These are phyloP conservation scores for Diutina pseudorugosa DNA, from an alignment of 1,139 yeast genomes.

Conservation along the genomic window DNA sequence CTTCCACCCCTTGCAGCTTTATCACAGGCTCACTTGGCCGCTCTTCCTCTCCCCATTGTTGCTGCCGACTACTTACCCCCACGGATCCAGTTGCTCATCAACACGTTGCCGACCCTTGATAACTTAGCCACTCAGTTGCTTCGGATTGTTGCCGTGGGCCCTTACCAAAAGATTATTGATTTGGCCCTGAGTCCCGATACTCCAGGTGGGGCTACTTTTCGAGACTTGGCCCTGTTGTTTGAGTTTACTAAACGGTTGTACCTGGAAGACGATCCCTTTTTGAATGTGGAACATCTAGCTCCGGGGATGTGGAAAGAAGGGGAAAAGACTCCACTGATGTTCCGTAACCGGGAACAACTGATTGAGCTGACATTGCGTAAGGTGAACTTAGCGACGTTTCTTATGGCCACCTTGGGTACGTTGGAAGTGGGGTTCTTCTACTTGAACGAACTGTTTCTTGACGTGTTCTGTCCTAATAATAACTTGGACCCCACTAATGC, in stretches of 20 bases:
- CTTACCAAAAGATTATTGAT: slow-evolving; percentile 63
- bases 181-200: slow-evolving; percentile 64
- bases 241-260: slow-evolving; percentile 59
- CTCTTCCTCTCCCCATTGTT: slow-evolving; percentile 43
- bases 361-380: slow-evolving; percentile 65
- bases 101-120: slow-evolving; percentile 62
- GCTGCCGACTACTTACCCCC: slow-evolving; percentile 49
- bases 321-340: slow-evolving; percentile 43
- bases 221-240: slow-evolving; percentile 60
- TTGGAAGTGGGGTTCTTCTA: slow-evolving; percentile 81
- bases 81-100: slow-evolving; percentile 47
- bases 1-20: slow-evolving; percentile 26
- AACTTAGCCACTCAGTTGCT: slow-evolving; percentile 65
- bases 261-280: slow-evolving; percentile 55
- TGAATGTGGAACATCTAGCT: slow-evolving; percentile 47
- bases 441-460: slow-evolving; percentile 71
- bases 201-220: slow-evolving; percentile 62
- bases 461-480: slow-evolving; percentile 65
- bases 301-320: slow-evolving; percentile 61
- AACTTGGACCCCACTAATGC: slow-evolving; percentile 31
- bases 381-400: slow-evolving; percentile 77
- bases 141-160: slow-evolving; percentile 53
- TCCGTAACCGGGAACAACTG: slow-evolving; percentile 50
- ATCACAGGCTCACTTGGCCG: slow-evolving; percentile 43
- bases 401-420: slow-evolving; percentile 74